Base-by-base conservation (phyloP, 495 filamentous ascomycete species). In the Podospora fimiseda region DNA sequence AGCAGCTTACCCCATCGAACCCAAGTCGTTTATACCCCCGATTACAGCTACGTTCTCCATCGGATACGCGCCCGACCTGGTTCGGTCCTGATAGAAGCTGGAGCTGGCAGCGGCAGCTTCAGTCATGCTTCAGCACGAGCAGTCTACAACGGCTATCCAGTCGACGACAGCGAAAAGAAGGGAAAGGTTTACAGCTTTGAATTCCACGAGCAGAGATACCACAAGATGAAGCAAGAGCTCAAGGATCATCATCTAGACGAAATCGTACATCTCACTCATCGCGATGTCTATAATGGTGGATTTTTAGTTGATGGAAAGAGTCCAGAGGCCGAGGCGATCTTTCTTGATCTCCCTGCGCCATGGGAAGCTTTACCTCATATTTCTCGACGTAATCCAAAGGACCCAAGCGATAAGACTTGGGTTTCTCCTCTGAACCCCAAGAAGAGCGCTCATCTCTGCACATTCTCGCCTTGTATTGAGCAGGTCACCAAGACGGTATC, bases 21-120 rank as follows among this genome's bases (percentile, higher is more conserved):
- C 8, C 93, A 98, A 70, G 92, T 98, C 44, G 93, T 98, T 56
- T 98, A 98, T 63, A 96, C 89, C 1, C 90, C 94, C 9, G 93
- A 98, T 68, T 95, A 95, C 71, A 95, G 90, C 70, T 98, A 93
- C 64, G 85, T 98, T 36, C 78, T 98, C 19, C 89, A 96, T 64
- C 79, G 90, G 43, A 75, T 98, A 44, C 82, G 88, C 13, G 92
- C 84, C 2, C 72, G 88, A 19, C 90, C 93, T 0, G 94, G 93
- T 2, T 80, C 77, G 9, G 79, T 78, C 9, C 63, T 98, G 9
- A 93, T 98, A 44, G 93, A 98, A 70, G 94, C 93, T 1, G 93
- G 93, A 18, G 89, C 92, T 0, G 93, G 93, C 1, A 95, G 90
- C 68, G 93, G 93, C 8, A 91, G 86, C 23, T 98, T 98, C 69